Base-by-base conservation (phyloP, 2,329 filamentous ascomycete species). In the Ceratocystis albifundus region DNA sequence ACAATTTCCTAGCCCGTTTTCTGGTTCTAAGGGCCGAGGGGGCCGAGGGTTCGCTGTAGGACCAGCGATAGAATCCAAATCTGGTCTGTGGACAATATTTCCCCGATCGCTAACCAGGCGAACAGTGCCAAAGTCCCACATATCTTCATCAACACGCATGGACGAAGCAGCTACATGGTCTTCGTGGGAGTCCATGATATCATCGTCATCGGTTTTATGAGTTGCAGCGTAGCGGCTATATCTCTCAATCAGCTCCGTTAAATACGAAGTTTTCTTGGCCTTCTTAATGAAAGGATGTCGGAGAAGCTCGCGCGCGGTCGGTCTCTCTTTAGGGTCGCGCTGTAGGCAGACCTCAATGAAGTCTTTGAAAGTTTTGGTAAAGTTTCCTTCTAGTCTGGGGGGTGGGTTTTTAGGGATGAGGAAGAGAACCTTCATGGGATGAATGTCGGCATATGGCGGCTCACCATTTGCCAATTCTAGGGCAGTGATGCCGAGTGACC, bases 51-150 rank as follows among this genome's bases (percentile, higher is more conserved):
- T 96, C 20, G 88, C 86, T 12, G 87, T 88, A 41, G 88, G 87
- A 68, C 92, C 89, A 70, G 89, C 91, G 85, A 96, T 85, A 0
- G 85, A 80, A 70, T 88, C 81, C 17, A 84, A 78, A 2, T 87
- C 87, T 0, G 81, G 80, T 61, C 84, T 77, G 59, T 77, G 77
- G 6, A 82, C 72, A 0, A 83, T 73, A 36, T 80, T 81, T 68
- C 86, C 85, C 32, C 84, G 82, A 65, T 87, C 84, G 41, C 82
- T 84, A n/a, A 87, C 86, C 4, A 95, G 86, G 66, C 92, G 84
- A 64, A 99, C 90, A 0, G 94, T 99, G 55, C 94, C 94, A 78
- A 99, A 99, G 75, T 99, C 94, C 94, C 94, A 99, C 73, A 97
- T 84, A 74, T 97, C 94, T 74, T 96, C 90, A 69, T 87, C 82